These are phyloP conservation scores for Setaria viridis DNA, from an alignment of 202 grass and related monocot genomes.

Conservation along the genomic window DNA sequence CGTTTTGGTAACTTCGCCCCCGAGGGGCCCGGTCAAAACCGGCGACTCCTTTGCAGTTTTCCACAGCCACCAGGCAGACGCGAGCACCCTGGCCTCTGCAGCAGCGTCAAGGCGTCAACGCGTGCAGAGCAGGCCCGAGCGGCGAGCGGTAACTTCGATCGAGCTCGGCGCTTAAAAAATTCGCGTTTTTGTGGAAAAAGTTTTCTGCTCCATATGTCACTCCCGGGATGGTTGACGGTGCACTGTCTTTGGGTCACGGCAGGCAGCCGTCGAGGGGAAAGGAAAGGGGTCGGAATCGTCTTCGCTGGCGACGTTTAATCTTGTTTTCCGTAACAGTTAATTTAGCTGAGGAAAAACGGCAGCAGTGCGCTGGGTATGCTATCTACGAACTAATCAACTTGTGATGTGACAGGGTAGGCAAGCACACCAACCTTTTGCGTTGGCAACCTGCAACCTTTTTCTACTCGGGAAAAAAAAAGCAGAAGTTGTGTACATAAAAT, in stretches of 20 bases:
- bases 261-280: background rate
- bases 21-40: background rate
- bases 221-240: slow-evolving; percentile 8
- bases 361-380: no score
- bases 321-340: background rate
- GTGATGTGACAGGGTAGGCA: background rate
- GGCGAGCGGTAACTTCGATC: slow-evolving; percentile 5
- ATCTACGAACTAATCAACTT: slow-evolving; percentile 1
- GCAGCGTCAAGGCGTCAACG: slow-evolving; percentile 22
- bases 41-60: background rate
- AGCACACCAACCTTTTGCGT: background rate
- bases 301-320: background rate
- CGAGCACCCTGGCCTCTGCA: background rate
- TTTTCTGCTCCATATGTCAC: background rate
- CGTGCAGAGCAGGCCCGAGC: background rate
- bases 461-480: no score
- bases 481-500: no score
- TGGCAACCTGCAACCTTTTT: background rate
- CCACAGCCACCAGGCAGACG: background rate
- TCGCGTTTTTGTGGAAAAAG: no score
- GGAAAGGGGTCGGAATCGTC: background rate
- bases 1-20: slow-evolving; percentile 39
- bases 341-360: background rate
- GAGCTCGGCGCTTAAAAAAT: background rate
- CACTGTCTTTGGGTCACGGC: background rate